These are phyloP conservation scores for Kwoniella bestiolae DNA, from an alignment of 768 basidiomycete genomes.

Conservation along the genomic window DNA sequence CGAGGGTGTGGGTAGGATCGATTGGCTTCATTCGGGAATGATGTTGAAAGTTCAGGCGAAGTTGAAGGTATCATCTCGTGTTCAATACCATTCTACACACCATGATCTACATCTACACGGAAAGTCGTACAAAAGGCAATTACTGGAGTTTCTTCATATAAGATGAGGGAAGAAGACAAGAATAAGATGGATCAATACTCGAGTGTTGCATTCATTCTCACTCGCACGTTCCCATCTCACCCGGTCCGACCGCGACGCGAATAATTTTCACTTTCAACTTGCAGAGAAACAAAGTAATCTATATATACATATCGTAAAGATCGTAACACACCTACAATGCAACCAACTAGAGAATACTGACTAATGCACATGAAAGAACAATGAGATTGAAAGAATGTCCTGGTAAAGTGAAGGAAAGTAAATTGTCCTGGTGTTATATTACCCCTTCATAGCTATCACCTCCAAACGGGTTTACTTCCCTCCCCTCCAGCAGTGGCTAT, in stretches of 20 bases:
- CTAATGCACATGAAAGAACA: too few species aligned
- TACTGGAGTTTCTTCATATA: too few species aligned
- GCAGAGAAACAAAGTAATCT: neutral
- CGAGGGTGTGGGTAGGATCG: neutral
- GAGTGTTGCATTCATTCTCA: too few species aligned
- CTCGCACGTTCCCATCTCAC: neutral
- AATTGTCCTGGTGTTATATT: neutral
- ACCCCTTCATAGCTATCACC: too few species aligned
- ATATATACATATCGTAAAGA: neutral
- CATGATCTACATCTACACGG: too few species aligned
- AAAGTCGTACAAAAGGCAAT: too few species aligned
- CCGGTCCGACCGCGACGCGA: neutral
- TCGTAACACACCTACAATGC: too few species aligned
- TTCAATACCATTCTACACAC: too few species aligned
- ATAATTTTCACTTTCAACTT: neutral
- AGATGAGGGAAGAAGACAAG: neutral
- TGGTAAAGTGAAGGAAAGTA: neutral
- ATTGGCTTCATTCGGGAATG: constrained; percentile 1
- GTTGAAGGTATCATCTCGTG: neutral
- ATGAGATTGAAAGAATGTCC: too few species aligned
- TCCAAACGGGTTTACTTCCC: constrained; percentile 7
- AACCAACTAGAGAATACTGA: too few species aligned
- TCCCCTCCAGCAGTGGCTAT: constrained; percentile 7
- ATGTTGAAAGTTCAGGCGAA: neutral
- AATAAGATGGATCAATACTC: neutral